Base-by-base conservation (phyloP, 257 asterid genomes). In the Salvia miltiorrhiza region DNA sequence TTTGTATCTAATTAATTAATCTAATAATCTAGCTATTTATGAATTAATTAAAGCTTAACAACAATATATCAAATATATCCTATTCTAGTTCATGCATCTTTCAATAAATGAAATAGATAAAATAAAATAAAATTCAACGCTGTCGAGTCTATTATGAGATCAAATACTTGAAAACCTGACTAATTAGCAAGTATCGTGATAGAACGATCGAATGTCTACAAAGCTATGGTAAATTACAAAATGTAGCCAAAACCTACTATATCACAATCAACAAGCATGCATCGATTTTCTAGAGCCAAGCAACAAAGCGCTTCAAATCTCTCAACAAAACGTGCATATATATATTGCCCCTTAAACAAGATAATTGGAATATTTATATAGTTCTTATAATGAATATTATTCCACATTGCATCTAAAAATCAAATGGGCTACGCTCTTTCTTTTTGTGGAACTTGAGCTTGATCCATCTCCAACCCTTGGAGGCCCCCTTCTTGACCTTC, bases 401-500 rank as follows among this genome's bases (percentile, higher is more conserved):
- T n/a, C 41, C 20, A 28, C 13, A 6, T 58, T n/a, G 0, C n/a
- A 60, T 60, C 37, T 23, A 60, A 61, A 19, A 61, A 61, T 21
- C 67, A 39, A 10, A 61, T 4, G 30, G 52, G 24, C 11, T 44
- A 23, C 40, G 26, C 24, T 43, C 24, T 55, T 78, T 82, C 50
- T 63, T 59, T 60, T 80, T 75, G 53, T 73, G 67, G 60, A 45
- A 76, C 68, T 82, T 87, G 66, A 70, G 49, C 68, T 84, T 87
- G 41, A 87, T 71, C 93, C 90, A 84, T 5, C 69, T 75, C 23
- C 76, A 77, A 26, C 92, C 54, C 50, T 63, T 69, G 3, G 79
- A 55, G 14, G 90, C 82, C 28, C 88, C 86, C 12, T 84, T 84
- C 76, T 84, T 87, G 2, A 82, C 79, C 74, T 86, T 86, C 75